Evolutionary conservation across 2,329 filamentous ascomycete genomes (phyloP).

Genomic region (Delphinella strobiligena): DNA sequence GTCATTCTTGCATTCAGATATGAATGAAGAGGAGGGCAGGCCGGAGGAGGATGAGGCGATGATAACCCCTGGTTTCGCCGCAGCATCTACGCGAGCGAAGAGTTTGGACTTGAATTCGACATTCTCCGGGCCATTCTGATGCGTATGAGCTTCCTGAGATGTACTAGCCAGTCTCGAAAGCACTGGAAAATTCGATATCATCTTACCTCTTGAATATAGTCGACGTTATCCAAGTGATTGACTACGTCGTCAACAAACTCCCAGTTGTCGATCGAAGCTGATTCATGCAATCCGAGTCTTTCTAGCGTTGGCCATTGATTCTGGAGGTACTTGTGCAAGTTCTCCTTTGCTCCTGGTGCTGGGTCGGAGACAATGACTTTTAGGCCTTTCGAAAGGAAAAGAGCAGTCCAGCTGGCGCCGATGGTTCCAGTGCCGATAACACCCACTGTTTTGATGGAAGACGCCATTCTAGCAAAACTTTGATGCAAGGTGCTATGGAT

Average conservation of each 20-base stretch:
- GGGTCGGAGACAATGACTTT: constrained; percentile 31
- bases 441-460: constrained; percentile 17
- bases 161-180: too few relatives aligned
- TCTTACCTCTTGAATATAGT: constrained; percentile 25
- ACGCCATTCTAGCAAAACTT: too few relatives aligned
- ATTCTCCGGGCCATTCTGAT: constrained; percentile 45
- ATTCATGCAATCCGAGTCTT: constrained; percentile 8
- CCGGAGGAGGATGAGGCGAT: constrained; percentile 49
- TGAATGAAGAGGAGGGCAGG: constrained; percentile 42
- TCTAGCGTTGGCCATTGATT: constrained; percentile 14
- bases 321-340: constrained; percentile 15
- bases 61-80: constrained; percentile 32
- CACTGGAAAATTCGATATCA: too few relatives aligned
- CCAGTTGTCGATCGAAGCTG: constrained; percentile 11
- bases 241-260: constrained; percentile 13
- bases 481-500: too few relatives aligned
- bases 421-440: constrained; percentile 29
- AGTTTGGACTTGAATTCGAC: constrained; percentile 37
- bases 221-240: constrained; percentile 12
- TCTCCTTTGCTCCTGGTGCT: constrained; percentile 22
- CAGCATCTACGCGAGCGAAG: constrained; percentile 39
- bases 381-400: constrained; percentile 27
- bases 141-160: too few relatives aligned
- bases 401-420: constrained; percentile 30
- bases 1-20: constrained; percentile 29